phyloP scores from a whole-genome alignment of 2,329 filamentous ascomycete species.

The Elsinoe necatrix region DNA sequence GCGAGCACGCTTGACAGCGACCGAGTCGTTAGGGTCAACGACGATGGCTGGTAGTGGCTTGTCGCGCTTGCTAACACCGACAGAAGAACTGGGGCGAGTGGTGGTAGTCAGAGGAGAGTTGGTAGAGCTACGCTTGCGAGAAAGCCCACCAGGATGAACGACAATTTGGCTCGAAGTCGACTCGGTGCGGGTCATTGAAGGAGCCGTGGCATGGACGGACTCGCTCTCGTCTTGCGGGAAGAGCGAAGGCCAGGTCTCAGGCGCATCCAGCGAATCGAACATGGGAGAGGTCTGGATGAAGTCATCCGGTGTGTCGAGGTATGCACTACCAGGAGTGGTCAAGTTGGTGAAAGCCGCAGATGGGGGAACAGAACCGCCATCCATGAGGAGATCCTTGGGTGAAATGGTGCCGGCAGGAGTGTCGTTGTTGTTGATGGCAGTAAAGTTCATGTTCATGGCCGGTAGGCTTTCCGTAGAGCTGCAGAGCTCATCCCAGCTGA shows the following conservation, averaged over 20 bases:
- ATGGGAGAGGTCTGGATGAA: conserved; percentile 71
- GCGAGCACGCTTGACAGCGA: conserved; percentile 86
- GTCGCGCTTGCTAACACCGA: conserved; percentile 70
- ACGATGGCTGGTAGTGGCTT: conserved; percentile 74
- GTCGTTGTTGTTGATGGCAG: conserved; percentile 38
- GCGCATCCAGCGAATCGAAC: conserved; percentile 50
- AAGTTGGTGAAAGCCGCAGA: conserved; percentile 74
- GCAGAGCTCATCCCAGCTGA: conserved; percentile 16
- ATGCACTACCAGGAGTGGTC: conserved; percentile 70
- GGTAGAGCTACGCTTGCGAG: conserved; percentile 29
- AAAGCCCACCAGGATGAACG: conserved; percentile 30
- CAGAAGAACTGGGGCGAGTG: conserved; percentile 57
- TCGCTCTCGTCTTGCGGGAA: conserved; percentile 51
- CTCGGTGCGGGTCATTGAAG: conserved; percentile 34
- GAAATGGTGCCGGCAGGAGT: conserved; percentile 57
- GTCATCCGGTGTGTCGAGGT: conserved; percentile 64
- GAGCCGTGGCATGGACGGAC: conserved; percentile 21
- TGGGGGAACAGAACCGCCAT: conserved; percentile 66
- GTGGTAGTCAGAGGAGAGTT: conserved; percentile 36
- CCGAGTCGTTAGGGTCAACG: conserved; percentile 62
- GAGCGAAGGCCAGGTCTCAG: conserved; percentile 63
- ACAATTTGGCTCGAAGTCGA: conserved; percentile 31
- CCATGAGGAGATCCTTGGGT: conserved; percentile 69
- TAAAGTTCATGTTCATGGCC: conserved; percentile 31
- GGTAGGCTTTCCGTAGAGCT: conserved; percentile 18